Base-by-base conservation (phyloP, 1,284 basidiomycete genomes). In the Marasmius fiardii region DNA sequence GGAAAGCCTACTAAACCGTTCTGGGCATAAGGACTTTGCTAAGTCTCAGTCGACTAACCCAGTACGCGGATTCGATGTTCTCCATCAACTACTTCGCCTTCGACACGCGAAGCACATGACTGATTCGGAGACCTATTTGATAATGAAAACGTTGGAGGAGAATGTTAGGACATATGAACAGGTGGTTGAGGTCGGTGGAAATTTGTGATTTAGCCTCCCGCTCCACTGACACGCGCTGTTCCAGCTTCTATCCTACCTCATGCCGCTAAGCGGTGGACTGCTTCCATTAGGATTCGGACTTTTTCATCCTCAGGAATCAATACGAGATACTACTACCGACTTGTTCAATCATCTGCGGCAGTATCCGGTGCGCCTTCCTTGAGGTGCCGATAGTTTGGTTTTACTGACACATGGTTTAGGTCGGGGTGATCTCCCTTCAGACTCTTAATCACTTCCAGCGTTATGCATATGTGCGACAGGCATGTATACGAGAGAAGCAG, bases 371-470 rank as follows among this genome's bases (percentile, higher is more conserved):
- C 47, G 43, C 57, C 48, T 14, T 43, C 28, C 10, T 10, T 31
- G 10, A 31, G 28, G 28, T 10, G 10, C 5, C 10, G 28, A 31
- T 31, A 31, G 10, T 4, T 31, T 31, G n/a, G n/a, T n/a, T n/a
- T n/a, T n/a, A n/a, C n/a, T 31, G 28, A 31, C 16, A 37, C 48
- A 5, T 28, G 33, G 35, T 8, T 59, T 59, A 96, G 93, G 84
- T 95, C 59, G 95, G 96, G 0, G 79, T 88, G 24, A 81, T 92
- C 57, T 95, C 91, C 65, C 74, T 98, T 24, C 85, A 91, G 65
- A 75, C 82, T 8, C 80, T 99, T 53, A 98, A 97, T 69, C 88
- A 93, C 64, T 98, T 95, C 68, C 93, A 97, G 66, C 85, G 93
- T 0, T 89, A 93, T 57, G 90, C 93, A 1, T 92, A 90, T 64